These are phyloP conservation scores for Digitaria exilis DNA, from an alignment of 202 grass and related monocot genomes.

Conservation along the genomic window DNA sequence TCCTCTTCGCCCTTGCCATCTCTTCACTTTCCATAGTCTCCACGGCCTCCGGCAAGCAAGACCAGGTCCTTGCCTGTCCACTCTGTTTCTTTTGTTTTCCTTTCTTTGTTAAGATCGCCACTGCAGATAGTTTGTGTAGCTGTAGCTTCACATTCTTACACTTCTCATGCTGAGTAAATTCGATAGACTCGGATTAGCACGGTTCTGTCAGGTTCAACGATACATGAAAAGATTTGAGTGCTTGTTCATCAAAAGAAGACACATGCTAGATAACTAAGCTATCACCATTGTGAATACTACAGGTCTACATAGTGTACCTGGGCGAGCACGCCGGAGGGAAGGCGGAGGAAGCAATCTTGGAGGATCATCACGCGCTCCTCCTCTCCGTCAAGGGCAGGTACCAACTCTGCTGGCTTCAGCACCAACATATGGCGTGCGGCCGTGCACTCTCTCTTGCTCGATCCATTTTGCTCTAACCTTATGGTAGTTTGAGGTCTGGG, in stretches of 20 bases:
- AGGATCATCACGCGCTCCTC: conserved; percentile 70
- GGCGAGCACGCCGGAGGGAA: conserved; percentile 57
- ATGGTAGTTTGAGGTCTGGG: background rate
- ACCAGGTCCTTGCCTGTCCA: conserved; percentile 42
- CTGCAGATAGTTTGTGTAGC: background rate
- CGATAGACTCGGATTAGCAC: background rate
- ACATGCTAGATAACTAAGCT: background rate
- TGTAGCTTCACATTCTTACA: background rate
- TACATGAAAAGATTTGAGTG: background rate
- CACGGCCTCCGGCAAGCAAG: conserved; percentile 35
- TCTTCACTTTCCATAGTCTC: conserved; percentile 35
- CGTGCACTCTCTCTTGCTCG: background rate
- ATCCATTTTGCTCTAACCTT: background rate
- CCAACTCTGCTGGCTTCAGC: background rate
- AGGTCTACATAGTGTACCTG: conserved; percentile 89
- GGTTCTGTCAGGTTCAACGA: background rate
- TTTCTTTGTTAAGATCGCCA: background rate
- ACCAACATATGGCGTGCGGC: background rate
- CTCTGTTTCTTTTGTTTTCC: background rate
- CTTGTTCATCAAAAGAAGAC: background rate
- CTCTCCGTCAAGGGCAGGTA: conserved; percentile 85
- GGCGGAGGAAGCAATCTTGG: conserved; percentile 49
- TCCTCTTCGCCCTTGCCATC: conserved; percentile 34
- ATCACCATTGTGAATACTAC: background rate
- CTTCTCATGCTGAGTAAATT: background rate